Evolutionary conservation across 345 rosid species (phyloP).

Genomic region (Eutrema heterophyllum): DNA sequence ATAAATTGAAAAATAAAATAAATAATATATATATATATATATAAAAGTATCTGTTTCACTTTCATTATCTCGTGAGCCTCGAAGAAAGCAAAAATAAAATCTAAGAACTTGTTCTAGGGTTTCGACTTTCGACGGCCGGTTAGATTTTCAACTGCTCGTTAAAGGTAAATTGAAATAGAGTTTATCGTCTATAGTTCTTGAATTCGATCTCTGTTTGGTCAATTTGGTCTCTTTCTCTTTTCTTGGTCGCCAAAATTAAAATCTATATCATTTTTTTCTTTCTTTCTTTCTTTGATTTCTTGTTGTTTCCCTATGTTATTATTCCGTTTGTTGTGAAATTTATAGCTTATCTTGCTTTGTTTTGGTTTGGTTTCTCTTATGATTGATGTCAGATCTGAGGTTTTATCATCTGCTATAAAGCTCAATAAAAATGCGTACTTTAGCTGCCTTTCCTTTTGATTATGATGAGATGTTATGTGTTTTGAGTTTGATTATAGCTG

Average conservation of each 20-base stretch:
- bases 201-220: too few relatives aligned
- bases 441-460: not conserved
- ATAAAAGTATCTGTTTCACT: too few relatives aligned
- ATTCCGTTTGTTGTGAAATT: not conserved
- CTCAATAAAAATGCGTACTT: not conserved
- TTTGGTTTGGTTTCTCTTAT: not conserved
- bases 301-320: not conserved
- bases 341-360: not conserved
- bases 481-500: not conserved
- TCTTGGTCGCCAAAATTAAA: not conserved
- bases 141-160: too few relatives aligned
- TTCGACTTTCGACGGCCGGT: too few relatives aligned
- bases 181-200: too few relatives aligned
- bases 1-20: not conserved
- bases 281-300: not conserved
- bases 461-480: not conserved
- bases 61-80: too few relatives aligned
- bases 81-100: too few relatives aligned
- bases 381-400: slow-evolving; percentile 8
- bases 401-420: not conserved
- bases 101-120: too few relatives aligned
- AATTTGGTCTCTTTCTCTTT: too few relatives aligned
- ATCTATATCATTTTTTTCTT: not conserved
- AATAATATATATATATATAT: not conserved
- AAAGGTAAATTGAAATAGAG: too few relatives aligned